A percentile compares a stretch with the other conserved stretches of the same genome.
These are phyloP conservation scores for Coniferiporia weirii DNA, from an alignment of 1,284 basidiomycete species.

Conservation along the genomic window DNA sequence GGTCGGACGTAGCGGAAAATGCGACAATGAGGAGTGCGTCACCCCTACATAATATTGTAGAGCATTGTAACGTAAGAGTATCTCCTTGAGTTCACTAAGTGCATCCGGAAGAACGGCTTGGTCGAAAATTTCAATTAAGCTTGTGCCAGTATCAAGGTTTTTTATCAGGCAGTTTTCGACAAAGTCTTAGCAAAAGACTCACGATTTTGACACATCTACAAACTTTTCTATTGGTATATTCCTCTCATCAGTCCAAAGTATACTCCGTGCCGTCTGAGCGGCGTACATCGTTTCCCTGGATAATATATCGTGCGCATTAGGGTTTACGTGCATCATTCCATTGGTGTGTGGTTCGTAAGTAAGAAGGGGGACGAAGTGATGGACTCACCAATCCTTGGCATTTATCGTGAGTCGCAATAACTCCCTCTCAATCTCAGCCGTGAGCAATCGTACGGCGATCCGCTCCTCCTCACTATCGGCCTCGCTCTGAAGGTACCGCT, in stretches of 20 bases:
- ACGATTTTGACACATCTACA: conserved; percentile 56
- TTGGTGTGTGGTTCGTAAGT: neutral
- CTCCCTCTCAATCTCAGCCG: conserved; percentile 46
- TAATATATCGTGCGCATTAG: neutral
- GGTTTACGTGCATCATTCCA: neutral
- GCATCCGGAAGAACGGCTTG: conserved; percentile 23
- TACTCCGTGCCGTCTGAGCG: conserved; percentile 52
- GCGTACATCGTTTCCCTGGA: conserved; percentile 58
- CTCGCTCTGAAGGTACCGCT: conserved; percentile 35
- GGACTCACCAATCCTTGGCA: conserved; percentile 60
- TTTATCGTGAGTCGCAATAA: conserved; percentile 60
- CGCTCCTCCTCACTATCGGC: conserved; percentile 41
- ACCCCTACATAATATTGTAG: conserved; percentile 51
- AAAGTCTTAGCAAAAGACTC: conserved; percentile 19
- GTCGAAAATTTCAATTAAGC: conserved; percentile 38
- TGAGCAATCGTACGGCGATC: conserved; percentile 55
- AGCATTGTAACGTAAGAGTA: conserved; percentile 54
- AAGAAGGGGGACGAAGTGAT: neutral
- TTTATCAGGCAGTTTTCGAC: neutral
- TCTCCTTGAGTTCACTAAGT: conserved; percentile 33
- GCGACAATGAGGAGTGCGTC: conserved; percentile 46
- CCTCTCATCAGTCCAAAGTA: conserved; percentile 50
- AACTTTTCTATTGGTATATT: conserved; percentile 46
- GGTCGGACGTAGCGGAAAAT: conserved; percentile 26
- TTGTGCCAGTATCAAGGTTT: conserved; percentile 21